These are phyloP conservation scores for Saprolegnia diclina DNA, from an alignment of 352 stramenopile species.

Conservation along the genomic window DNA sequence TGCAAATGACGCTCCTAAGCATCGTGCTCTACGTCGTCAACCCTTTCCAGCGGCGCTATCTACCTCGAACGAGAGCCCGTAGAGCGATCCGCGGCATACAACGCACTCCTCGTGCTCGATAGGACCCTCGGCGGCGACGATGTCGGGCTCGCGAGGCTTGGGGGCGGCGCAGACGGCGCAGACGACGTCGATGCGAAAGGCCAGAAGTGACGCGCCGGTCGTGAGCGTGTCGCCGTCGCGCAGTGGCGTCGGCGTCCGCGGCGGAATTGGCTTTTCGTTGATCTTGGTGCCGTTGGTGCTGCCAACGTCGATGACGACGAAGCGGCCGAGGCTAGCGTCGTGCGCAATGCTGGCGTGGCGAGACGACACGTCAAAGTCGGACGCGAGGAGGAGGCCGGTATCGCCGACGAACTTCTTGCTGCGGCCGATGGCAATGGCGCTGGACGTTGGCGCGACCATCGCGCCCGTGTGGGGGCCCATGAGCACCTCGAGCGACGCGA, in stretches of 20 bases:
- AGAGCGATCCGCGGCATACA: slow-evolving; percentile 10
- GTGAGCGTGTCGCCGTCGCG: slow-evolving; percentile 14
- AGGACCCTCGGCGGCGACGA: not conserved
- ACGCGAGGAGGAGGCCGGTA: slow-evolving; percentile 3
- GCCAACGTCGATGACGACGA: slow-evolving; percentile 8
- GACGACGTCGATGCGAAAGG: not conserved
- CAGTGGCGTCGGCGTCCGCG: not conserved
- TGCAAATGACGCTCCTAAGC: slow-evolving; percentile 17
- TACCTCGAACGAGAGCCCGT: slow-evolving; percentile 10
- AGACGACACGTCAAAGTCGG: slow-evolving; percentile 24
- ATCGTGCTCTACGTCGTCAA: not conserved
- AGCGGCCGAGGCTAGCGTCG: not conserved
- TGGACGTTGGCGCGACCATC: not conserved
- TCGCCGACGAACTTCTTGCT: slow-evolving; percentile 27
- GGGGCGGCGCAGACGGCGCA: not conserved
- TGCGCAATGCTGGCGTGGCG: not conserved
- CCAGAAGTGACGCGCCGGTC: slow-evolving; percentile 9
- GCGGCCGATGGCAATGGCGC: slow-evolving; percentile 10
- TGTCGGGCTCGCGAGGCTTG: not conserved
- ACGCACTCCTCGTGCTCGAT: slow-evolving; percentile 10
- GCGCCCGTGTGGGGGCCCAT: slow-evolving; percentile 18
- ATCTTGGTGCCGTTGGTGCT: slow-evolving; percentile 26
- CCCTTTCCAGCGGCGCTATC: not conserved
- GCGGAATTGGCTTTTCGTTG: slow-evolving; percentile 10
- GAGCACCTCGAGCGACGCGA: slow-evolving; percentile 23